Conservation (phyloP, 306 rosid genomes). For the Trifolium pratense region DNA sequence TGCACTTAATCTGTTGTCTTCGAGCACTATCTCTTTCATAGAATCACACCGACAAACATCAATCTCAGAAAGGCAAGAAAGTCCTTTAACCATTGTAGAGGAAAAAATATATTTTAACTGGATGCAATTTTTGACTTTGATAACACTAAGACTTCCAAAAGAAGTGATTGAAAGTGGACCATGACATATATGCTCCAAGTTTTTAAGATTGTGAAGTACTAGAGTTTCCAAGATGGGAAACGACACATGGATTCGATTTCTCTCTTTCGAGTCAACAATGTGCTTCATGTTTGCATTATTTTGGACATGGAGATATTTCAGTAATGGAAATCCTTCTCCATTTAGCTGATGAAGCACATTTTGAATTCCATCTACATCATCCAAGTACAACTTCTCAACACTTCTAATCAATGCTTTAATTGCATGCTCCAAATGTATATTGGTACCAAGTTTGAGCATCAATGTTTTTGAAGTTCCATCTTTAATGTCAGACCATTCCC, state of each 20-base stretch:
- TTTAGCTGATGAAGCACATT: slow-evolving; percentile 20
- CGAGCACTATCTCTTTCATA: not conserved
- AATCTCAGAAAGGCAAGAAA: not conserved
- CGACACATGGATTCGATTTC: not conserved
- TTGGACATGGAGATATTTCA: slow-evolving; percentile 9
- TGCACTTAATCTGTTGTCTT: not conserved
- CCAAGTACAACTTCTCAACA: slow-evolving; percentile 10
- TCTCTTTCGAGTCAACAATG: not conserved
- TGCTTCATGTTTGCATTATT: not conserved
- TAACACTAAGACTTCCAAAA: not conserved
- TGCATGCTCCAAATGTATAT: slow-evolving; percentile 4
- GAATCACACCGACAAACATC: slow-evolving; percentile 2
- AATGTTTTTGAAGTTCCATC: not conserved
- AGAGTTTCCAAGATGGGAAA: slow-evolving; percentile 3
- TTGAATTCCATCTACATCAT: slow-evolving; percentile 13
- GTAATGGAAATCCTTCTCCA: not conserved
- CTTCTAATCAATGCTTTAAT: slow-evolving; percentile 5
- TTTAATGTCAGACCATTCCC: not conserved
- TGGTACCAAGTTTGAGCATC: slow-evolving; percentile 5
- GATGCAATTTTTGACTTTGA: not conserved
- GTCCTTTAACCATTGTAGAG: not conserved
- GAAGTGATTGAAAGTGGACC: slow-evolving; percentile 1
- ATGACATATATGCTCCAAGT: not conserved
- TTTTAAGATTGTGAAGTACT: not conserved
- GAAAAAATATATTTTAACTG: slow-evolving; percentile 22